These are phyloP conservation scores for Candida wancherniae DNA, from an alignment of 805 yeast species.

Conservation along the genomic window DNA sequence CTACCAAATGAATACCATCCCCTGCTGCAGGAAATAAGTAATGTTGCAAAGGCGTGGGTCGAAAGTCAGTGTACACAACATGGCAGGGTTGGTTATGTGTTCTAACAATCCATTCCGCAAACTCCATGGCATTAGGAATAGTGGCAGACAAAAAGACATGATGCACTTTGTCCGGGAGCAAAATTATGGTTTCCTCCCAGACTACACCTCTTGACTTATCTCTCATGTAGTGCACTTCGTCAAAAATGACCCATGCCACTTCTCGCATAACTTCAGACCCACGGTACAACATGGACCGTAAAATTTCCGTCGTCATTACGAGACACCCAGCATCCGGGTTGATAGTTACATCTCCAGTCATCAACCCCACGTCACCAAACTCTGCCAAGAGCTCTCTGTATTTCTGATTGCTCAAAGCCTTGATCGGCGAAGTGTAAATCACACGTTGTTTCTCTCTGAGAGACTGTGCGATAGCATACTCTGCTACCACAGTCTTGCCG, in stretches of 20 bases:
- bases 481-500: slow-evolving; percentile 96
- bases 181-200: slow-evolving; percentile 97
- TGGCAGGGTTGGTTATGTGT: slow-evolving; percentile 96
- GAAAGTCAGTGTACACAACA: slow-evolving; percentile 96
- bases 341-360: slow-evolving; percentile 99
- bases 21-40: slow-evolving; percentile 98
- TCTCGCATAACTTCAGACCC: slow-evolving; percentile 98
- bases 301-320: slow-evolving; percentile 98
- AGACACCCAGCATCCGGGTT: slow-evolving; percentile 98
- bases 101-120: slow-evolving; percentile 97
- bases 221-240: slow-evolving; percentile 98
- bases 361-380: slow-evolving; percentile 94
- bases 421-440: slow-evolving; percentile 91
- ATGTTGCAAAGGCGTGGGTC: slow-evolving; percentile 98
- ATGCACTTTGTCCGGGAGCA: slow-evolving; percentile 93
- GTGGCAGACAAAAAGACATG: slow-evolving; percentile 94
- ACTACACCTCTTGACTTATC: slow-evolving; percentile 98
- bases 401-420: slow-evolving; percentile 91
- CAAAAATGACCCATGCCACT: slow-evolving; percentile 98
- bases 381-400: slow-evolving; percentile 89
- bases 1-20: slow-evolving; percentile 95
- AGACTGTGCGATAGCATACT: slow-evolving; percentile 95
- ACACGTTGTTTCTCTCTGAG: slow-evolving; percentile 87
- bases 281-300: slow-evolving; percentile 92
- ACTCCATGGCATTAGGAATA: slow-evolving; percentile 96